phyloP scores from a whole-genome alignment of 768 basidiomycete species.

The Trametes coccinea region DNA sequence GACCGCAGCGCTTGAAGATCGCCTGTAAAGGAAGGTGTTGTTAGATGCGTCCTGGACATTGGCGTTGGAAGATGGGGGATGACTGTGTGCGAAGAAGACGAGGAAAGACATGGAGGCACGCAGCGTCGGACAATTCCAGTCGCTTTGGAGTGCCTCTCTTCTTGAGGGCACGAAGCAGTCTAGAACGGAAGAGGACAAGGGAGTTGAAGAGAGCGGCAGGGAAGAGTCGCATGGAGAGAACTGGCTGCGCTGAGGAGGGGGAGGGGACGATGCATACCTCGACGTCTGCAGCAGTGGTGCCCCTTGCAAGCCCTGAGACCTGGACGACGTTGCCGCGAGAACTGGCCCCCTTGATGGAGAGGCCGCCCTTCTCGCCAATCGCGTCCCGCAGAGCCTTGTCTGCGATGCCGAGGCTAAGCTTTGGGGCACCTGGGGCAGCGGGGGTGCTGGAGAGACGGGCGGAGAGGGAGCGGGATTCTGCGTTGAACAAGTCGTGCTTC shows the following conservation, averaged over 20 bases:
- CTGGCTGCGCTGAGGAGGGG: background rate
- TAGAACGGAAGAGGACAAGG: too few relatives aligned
- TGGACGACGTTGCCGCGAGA: slow-evolving; percentile 67
- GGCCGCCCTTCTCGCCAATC: slow-evolving; percentile 36
- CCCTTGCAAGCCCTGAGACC: slow-evolving; percentile 69
- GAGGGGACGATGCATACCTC: slow-evolving; percentile 37
- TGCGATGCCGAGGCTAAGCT: slow-evolving; percentile 54
- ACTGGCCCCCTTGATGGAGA: slow-evolving; percentile 74
- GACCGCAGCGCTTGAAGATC: slow-evolving; percentile 80
- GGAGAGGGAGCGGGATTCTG: slow-evolving; percentile 42
- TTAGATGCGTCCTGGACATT: background rate
- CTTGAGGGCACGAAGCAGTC: too few relatives aligned
- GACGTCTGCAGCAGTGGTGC: slow-evolving; percentile 83
- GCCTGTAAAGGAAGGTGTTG: slow-evolving; percentile 38
- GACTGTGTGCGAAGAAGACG: too few relatives aligned
- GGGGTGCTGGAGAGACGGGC: slow-evolving; percentile 52
- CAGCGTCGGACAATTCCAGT: too few relatives aligned
- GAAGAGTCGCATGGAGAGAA: too few relatives aligned
- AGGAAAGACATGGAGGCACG: background rate
- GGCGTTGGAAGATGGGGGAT: background rate
- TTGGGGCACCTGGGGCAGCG: slow-evolving; percentile 40
- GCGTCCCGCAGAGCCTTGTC: slow-evolving; percentile 69
- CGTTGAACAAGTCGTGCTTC: slow-evolving; percentile 65
- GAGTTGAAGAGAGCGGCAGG: too few relatives aligned
- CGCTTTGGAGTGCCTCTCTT: too few relatives aligned